Evolutionary conservation across 768 basidiomycete species (phyloP).

Genomic region (Psilocybe azurescens): DNA sequence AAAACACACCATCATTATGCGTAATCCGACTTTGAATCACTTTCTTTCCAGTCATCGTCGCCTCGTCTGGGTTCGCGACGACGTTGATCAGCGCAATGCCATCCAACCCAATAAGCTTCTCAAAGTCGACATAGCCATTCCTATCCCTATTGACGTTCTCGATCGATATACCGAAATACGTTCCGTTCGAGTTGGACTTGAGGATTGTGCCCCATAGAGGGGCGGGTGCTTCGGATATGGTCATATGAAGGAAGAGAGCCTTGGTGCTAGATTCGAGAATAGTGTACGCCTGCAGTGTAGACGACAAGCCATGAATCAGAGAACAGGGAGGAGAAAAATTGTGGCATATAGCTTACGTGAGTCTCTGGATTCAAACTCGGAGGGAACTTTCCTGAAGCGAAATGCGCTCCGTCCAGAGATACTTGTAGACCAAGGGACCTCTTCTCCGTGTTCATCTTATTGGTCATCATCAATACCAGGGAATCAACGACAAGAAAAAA

Average conservation of each 20-base stretch:
- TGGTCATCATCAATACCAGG: slow-evolving; percentile 2
- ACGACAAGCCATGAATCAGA: background rate
- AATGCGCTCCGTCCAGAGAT: slow-evolving; percentile 87
- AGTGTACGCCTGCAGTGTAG: slow-evolving; percentile 74
- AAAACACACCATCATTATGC: slow-evolving; percentile 87
- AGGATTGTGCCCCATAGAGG: slow-evolving; percentile 91
- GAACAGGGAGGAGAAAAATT: no score
- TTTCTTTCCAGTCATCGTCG: slow-evolving; percentile 73
- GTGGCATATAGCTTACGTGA: slow-evolving; percentile 59
- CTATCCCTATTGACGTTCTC: slow-evolving; percentile 92
- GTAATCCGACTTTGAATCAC: slow-evolving; percentile 86
- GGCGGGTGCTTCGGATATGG: slow-evolving; percentile 76
- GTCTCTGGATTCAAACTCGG: slow-evolving; percentile 89
- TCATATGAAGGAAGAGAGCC: slow-evolving; percentile 95
- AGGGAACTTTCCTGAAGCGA: slow-evolving; percentile 89
- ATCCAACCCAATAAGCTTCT: slow-evolving; percentile 95
- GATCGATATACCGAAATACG: slow-evolving; percentile 88
- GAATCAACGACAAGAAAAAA: background rate
- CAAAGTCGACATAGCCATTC: slow-evolving; percentile 92
- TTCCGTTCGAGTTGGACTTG: slow-evolving; percentile 98
- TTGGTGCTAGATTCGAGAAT: slow-evolving; percentile 93
- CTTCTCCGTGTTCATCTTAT: slow-evolving; percentile 55
- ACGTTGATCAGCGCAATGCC: slow-evolving; percentile 95
- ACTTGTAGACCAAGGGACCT: slow-evolving; percentile 85
- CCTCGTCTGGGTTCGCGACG: slow-evolving; percentile 82